phyloP scores from a whole-genome alignment of 352 stramenopile species.

The Phytopythium sindhum region DNA sequence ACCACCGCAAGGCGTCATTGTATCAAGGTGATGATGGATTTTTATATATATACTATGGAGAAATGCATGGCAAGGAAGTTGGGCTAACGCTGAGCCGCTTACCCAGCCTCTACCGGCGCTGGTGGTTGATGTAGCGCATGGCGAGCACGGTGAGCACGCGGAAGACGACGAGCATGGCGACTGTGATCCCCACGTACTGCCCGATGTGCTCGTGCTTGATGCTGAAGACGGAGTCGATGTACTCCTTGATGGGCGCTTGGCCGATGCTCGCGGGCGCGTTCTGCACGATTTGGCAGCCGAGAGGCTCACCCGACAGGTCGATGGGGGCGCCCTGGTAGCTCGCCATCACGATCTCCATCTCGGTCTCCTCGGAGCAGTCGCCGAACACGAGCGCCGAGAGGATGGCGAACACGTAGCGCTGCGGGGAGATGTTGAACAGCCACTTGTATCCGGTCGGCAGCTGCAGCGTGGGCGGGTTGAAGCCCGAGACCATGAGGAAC shows the following conservation, averaged over 20 bases:
- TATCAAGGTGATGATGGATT: not conserved
- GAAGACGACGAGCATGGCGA: slow-evolving; percentile 36
- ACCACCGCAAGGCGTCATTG: too few relatives aligned
- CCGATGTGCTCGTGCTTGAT: slow-evolving; percentile 37
- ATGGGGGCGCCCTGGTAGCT: slow-evolving; percentile 7
- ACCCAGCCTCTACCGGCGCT: slow-evolving; percentile 16
- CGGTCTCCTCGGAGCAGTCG: slow-evolving; percentile 26
- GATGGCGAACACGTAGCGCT: slow-evolving; percentile 33
- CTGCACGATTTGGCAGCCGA: slow-evolving; percentile 32
- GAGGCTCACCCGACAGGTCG: slow-evolving; percentile 16
- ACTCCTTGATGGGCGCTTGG: slow-evolving; percentile 29
- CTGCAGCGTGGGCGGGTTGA: slow-evolving; percentile 34
- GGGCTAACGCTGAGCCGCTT: not conserved
- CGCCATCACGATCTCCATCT: slow-evolving; percentile 16
- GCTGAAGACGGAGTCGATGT: slow-evolving; percentile 32
- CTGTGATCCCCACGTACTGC: slow-evolving; percentile 26
- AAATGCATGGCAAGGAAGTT: not conserved
- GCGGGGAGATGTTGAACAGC: slow-evolving; percentile 32
- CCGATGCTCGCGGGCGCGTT: slow-evolving; percentile 22
- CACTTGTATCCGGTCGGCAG: slow-evolving; percentile 42
- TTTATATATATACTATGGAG: too few relatives aligned
- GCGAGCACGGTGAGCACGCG: slow-evolving; percentile 28
- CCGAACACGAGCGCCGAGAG: slow-evolving; percentile 29
- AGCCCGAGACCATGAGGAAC: slow-evolving; percentile 34
- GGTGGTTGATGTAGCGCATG: slow-evolving; percentile 50